Evolutionary conservation across 202 grass and related monocot genomes (phyloP), one percentile per base, ranked within the genome.

Genomic region (Hordeum pubiflorum): DNA sequence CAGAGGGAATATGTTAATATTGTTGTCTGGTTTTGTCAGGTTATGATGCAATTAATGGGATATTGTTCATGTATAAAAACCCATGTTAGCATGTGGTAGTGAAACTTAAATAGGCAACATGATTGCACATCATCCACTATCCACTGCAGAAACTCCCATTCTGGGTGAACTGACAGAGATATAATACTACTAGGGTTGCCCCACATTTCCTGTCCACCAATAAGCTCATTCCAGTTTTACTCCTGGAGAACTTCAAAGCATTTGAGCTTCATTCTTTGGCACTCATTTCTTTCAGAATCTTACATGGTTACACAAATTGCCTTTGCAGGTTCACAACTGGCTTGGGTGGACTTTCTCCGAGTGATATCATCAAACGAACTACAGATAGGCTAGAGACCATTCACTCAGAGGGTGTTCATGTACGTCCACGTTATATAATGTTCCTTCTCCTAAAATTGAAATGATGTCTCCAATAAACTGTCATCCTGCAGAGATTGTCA

Each of bases 341-440:
- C 36, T 83, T 94, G 46, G 87, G 89, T 67, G 96, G 92, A 62
- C 92, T 96, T 87, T 88, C 90, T 72, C 83, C 89, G 36, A 89
- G 90, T 77, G 96, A 99, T 69, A 93, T 99, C 73, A 86, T 99
- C 78, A 94, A 91, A 87, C 63, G 91, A 74, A 91, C 91, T 66
- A 96, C 83, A 39, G 79, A 93, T 82, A 99, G 92, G 77, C 89
- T 99, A 62, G 96, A 99, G 75, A 93, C 79, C 36, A 87, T 96
- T 86, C 92, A 99, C 75, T 99, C 96, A n/a, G 92, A 96, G 83
- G 89, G 96, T 79, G 87, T 99, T 82, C 96, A 99, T 88, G 92
- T 99, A 90, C 75, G 87, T 83, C 60, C 34, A 86, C 82, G 17
- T 34, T 58, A 37, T 40, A 24, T 58, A 54, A 9, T 76, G 31